Evolutionary conservation across 139 green algal genomes (phyloP).

Genomic region (Diplosphaera chodatii): DNA sequence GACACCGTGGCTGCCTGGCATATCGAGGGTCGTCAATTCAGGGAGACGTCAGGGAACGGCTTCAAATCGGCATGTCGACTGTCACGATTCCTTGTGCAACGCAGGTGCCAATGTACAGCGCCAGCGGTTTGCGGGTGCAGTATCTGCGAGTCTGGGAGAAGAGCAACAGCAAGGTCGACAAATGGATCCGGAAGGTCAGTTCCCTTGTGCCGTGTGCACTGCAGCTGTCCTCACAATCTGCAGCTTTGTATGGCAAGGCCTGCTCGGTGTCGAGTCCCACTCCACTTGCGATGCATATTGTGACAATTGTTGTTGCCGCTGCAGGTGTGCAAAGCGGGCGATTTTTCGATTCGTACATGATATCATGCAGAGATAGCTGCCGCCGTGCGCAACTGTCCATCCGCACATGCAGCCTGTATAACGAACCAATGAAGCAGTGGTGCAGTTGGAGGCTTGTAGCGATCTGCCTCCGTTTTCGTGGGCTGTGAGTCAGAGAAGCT

Average conservation of each 20-base stretch:
- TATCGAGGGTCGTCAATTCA: too few relatives aligned
- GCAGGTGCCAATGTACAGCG: constrained; percentile 91
- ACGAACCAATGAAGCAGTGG: too few relatives aligned
- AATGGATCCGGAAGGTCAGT: constrained; percentile 1
- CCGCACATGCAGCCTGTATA: too few relatives aligned
- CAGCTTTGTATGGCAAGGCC: background rate
- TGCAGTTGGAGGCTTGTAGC: too few relatives aligned
- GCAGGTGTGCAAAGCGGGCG: constrained; percentile 80
- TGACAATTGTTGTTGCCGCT: too few relatives aligned
- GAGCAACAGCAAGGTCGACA: constrained; percentile 54
- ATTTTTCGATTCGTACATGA: constrained; percentile 67
- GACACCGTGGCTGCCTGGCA: background rate
- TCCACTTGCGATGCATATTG: background rate
- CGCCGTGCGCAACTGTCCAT: too few relatives aligned
- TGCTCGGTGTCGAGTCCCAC: background rate
- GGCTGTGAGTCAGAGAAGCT: too few relatives aligned
- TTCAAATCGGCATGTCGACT: background rate
- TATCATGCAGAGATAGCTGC: too few relatives aligned
- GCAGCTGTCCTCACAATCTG: background rate
- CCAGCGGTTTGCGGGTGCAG: constrained; percentile 75
- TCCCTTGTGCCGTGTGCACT: background rate
- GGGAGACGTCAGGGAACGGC: too few relatives aligned
- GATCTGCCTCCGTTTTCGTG: too few relatives aligned
- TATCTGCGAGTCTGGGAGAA: constrained; percentile 91
- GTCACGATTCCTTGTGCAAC: background rate